Base-by-base conservation (phyloP, 371 early-diverging fungal species). In the Lichtheimia ornata region DNA sequence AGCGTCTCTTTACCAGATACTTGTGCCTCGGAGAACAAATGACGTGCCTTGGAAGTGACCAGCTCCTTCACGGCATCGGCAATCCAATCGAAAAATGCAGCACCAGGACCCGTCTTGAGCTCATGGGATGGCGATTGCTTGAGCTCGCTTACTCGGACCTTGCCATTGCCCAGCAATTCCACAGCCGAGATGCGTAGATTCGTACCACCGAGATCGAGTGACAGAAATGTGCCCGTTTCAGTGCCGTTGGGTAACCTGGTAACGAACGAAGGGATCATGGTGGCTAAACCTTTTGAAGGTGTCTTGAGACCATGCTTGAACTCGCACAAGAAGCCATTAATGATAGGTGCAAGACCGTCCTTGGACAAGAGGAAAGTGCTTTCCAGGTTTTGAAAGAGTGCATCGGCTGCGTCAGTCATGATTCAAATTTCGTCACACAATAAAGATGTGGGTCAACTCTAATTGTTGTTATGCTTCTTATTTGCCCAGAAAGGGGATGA, bases 151-250 rank as follows among this genome's bases (percentile, higher is more conserved):
- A 88, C 79, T 11, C 74, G 72, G 56, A 87, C 78, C 53, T 83
- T 71, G 49, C 91, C 88, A 62, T 84, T 74, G 40, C 94, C 95
- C 53, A 85, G 69, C 2, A 93, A 71, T 43, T 77, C 76, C 25
- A 92, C 89, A 61, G 87, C 85, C 58, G 88, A 84, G 11, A 94
- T 92, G 44, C 96, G 89, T 63, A 95, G 85, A 70, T 94, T 93
- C 63, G 94, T 91, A 28, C 96, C 97, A 45, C 95, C 96, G 45
- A 95, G 77, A 70, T 96, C 97, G 44, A 96, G 78, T n/a, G 94
- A 93, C 40, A 96, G 75, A 72, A 83, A 93, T 24, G 86, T 83
- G 51, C 95, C 95, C n/a, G 77, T 86, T 65, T 95, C 95, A 49
- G 79, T 71, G 43, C 95, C 95, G n/a, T 84, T 85, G 20, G 95